Conservation (phyloP, 2,329 filamentous ascomycete genomes). For the Cladorrhinum sp. region DNA sequence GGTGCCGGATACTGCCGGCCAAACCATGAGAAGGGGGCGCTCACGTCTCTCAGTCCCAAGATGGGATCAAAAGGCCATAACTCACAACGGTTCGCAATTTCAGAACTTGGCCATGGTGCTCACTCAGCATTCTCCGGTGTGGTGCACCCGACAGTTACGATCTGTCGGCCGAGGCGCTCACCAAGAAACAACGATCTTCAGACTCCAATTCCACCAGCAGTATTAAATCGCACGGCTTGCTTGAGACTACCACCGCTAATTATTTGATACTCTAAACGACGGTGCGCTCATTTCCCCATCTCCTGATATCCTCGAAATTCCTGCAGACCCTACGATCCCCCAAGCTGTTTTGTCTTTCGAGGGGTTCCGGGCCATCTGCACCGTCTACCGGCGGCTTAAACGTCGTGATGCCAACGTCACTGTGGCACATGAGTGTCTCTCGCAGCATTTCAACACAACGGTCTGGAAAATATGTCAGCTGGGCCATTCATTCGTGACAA, state of each 20-base stretch:
- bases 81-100: background rate
- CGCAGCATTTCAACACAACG: constrained; percentile 54
- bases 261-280: constrained; percentile 40
- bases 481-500: background rate
- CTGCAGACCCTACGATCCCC: constrained; percentile 39
- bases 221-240: too few species aligned
- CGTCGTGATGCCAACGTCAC: constrained; percentile 53
- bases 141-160: background rate
- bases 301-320: constrained; percentile 49
- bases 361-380: background rate
- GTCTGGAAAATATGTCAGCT: constrained; percentile 32
- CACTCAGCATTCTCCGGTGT: background rate
- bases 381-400: constrained; percentile 42
- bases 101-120: background rate
- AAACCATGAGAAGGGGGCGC: background rate
- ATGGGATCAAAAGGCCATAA: constrained; percentile 24
- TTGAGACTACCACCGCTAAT: too few species aligned
- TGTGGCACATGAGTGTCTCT: constrained; percentile 53
- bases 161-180: background rate
- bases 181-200: background rate
- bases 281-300: constrained; percentile 52
- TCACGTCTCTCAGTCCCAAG: background rate
- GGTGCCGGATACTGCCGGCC: background rate
- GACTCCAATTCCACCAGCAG: background rate
- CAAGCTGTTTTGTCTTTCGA: background rate